Evolutionary conservation across 768 basidiomycete species (phyloP).

Genomic region (Mycena indigotica): DNA sequence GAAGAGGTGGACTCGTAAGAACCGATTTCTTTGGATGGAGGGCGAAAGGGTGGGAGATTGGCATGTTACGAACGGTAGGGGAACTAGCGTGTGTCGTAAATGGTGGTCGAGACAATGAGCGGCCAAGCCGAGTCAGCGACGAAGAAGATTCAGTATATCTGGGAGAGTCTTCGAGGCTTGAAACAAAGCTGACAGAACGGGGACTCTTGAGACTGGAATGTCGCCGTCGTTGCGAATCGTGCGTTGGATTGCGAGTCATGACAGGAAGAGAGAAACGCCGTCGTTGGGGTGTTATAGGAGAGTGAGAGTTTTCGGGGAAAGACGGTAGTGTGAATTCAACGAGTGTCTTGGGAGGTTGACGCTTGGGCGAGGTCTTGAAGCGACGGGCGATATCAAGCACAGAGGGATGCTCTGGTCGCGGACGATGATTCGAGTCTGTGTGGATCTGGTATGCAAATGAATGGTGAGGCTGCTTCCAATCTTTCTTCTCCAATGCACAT

Average conservation of each 20-base stretch:
- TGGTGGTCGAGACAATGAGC: constrained; percentile 17
- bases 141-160: not conserved
- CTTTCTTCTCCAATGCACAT: constrained; percentile 17
- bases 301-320: constrained; percentile 23
- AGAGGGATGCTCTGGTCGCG: constrained; percentile 21
- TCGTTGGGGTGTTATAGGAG: constrained; percentile 2
- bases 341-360: constrained; percentile 17
- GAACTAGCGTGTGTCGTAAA: constrained; percentile 9
- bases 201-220: constrained; percentile 30
- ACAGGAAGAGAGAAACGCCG: constrained; percentile 37
- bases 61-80: constrained; percentile 11
- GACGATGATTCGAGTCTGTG: constrained; percentile 23
- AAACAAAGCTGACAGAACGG: constrained; percentile 20
- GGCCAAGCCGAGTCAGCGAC: constrained; percentile 8
- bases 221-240: constrained; percentile 22
- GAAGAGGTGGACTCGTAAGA: constrained; percentile 8
- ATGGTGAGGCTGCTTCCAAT: constrained; percentile 22
- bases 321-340: constrained; percentile 17
- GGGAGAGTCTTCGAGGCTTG: not conserved
- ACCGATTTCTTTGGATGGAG: constrained; percentile 20
- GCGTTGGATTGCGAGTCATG: constrained; percentile 20
- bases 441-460: constrained; percentile 25
- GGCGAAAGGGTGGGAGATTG: constrained; percentile 35
- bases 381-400: constrained; percentile 19
- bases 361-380: constrained; percentile 1